Evolutionary conservation across 768 basidiomycete genomes (phyloP), one percentile per base, ranked within the genome.

Genomic region (Coprinopsis sp.): DNA sequence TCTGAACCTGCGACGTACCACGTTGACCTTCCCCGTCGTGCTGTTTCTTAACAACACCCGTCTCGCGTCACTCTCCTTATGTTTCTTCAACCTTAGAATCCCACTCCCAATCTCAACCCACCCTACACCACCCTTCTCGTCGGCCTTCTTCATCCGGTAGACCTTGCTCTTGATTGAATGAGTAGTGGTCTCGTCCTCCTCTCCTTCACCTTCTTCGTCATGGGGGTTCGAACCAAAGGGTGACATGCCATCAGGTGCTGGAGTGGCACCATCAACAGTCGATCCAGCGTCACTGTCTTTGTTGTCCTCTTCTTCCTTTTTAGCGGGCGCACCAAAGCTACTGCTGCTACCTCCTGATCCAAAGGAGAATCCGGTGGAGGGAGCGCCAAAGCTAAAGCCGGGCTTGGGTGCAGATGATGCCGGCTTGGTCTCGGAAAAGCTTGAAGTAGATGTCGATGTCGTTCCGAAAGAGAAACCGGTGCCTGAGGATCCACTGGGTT

Each of bases 141-240:
- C 66, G 13, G 67, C 63, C 62, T 77, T 81, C 50, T 65, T 65
- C 58, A 89, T 56, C 58, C 74, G 77, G 58, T 69, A 87, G 21
- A 81, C 79, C 60, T 85, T 89, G 38, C 77, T 64, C 60, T 71
- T 78, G 38, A 78, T 69, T 36, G 68, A 64, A 60, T 85, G 72
- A 23, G 66, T 64, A 3, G 85, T 89, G 49, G 80, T 80, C 57
- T 91, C 89, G 31, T 83, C 74, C 59, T 91, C 85, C 64, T 91
- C 89, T 23, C 89, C 89, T 55, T 82, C 82, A 10, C 89, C 87
- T 50, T 87, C 86, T 44, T 69, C 70, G 52, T 87, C 86, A 51
- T 84, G 79, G n/a, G 65, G 65, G 45, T 65, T 66, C 16, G 41
- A 47, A 2, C 46, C 50, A 13, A 51, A 46, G 12, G 49, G 14